Conservation (phyloP, 2,329 filamentous ascomycete genomes). For the Sporothrix brasiliensis region DNA sequence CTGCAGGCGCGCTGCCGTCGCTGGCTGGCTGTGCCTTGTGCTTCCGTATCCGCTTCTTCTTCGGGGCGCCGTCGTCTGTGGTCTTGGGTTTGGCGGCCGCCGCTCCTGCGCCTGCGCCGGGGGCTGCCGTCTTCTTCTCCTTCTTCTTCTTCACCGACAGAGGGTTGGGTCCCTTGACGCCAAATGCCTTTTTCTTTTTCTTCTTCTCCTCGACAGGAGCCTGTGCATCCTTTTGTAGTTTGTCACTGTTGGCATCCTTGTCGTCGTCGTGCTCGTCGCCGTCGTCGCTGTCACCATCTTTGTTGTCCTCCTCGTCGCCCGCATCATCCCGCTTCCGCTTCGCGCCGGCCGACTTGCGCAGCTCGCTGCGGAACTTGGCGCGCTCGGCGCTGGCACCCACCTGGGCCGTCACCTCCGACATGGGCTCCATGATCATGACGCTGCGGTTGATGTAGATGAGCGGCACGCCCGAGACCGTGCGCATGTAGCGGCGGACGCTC, state of each 20-base stretch:
- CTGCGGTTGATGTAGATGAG: slow-evolving; percentile 66
- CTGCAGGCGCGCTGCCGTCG: not conserved
- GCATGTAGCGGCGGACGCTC: slow-evolving; percentile 64
- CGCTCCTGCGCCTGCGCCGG: not conserved
- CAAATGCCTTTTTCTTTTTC: slow-evolving; percentile 43
- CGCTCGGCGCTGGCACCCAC: slow-evolving; percentile 70
- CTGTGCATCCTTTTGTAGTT: slow-evolving; percentile 38
- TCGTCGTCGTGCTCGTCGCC: slow-evolving; percentile 44
- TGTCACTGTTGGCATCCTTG: slow-evolving; percentile 37
- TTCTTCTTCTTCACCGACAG: slow-evolving; percentile 43
- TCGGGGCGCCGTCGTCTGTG: slow-evolving; percentile 30
- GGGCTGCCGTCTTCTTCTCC: slow-evolving; percentile 38
- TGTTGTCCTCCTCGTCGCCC: slow-evolving; percentile 46
- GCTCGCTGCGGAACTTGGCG: slow-evolving; percentile 71
- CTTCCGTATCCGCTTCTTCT: slow-evolving; percentile 39
- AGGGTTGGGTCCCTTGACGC: slow-evolving; percentile 43
- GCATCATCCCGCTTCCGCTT: slow-evolving; percentile 54
- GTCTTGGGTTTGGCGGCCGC: slow-evolving; percentile 16
- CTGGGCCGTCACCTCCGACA: slow-evolving; percentile 68
- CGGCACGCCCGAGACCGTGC: slow-evolving; percentile 71
- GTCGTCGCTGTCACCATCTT: slow-evolving; percentile 28
- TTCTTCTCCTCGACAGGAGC: slow-evolving; percentile 39
- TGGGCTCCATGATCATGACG: slow-evolving; percentile 72
- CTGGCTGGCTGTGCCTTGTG: slow-evolving; percentile 34
- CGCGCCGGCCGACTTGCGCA: slow-evolving; percentile 54